Evolutionary conservation across 495 filamentous ascomycete genomes (phyloP).

Genomic region (Amorphotheca resinae): DNA sequence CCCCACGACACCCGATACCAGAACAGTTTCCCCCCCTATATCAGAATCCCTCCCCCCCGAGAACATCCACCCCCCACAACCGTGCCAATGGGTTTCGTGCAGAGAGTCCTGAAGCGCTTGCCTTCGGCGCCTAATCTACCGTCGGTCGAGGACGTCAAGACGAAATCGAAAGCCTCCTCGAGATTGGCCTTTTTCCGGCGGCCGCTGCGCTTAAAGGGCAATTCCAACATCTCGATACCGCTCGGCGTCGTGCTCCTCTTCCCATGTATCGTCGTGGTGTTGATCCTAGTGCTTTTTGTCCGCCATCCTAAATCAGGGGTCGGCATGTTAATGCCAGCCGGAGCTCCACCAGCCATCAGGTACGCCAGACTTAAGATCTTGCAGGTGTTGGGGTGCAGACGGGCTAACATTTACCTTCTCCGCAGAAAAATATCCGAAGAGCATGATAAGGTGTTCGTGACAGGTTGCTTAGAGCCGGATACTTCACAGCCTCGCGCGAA

Average conservation of each 20-base stretch:
- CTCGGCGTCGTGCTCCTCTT: conserved; percentile 88
- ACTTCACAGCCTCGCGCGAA: conserved; percentile 69
- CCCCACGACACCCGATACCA: too few species aligned
- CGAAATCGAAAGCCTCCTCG: conserved; percentile 31
- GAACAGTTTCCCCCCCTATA: conserved; percentile 8
- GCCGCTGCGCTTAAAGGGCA: conserved; percentile 85
- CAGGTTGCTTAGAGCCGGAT: conserved; percentile 65
- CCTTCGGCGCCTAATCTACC: conserved; percentile 26
- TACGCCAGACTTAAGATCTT: conserved; percentile 29
- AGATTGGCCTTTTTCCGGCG: conserved; percentile 75
- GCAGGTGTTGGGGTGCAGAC: conserved; percentile 3
- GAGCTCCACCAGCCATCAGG: conserved; percentile 85
- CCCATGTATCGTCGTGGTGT: conserved; percentile 78
- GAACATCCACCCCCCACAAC: neutral
- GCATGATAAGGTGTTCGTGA: conserved; percentile 91
- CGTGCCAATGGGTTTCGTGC: conserved; percentile 41
- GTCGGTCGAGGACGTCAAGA: conserved; percentile 27
- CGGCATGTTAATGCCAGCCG: conserved; percentile 76
- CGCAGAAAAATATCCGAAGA: conserved; percentile 91
- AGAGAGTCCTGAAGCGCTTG: conserved; percentile 37
- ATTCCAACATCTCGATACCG: conserved; percentile 87
- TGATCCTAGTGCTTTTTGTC: conserved; percentile 84
- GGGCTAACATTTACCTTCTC: conserved; percentile 7
- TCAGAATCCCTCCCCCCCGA: neutral
- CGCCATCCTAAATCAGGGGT: conserved; percentile 75